Evolutionary conservation across 2,329 filamentous ascomycete genomes (phyloP).

Genomic region (Xylariaceae sp.): DNA sequence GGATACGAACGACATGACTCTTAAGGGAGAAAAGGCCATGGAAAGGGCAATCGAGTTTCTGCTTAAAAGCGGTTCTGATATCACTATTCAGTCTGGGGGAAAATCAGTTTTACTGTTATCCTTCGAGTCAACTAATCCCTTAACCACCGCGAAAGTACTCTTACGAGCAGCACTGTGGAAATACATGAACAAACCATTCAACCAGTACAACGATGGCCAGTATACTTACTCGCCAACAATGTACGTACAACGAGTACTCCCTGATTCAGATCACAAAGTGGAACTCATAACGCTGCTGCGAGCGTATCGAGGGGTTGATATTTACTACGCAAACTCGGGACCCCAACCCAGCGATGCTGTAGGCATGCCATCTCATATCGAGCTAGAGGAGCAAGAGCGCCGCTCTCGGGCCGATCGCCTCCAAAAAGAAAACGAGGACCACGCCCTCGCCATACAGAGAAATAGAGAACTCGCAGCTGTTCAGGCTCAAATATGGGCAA

Average conservation of each 20-base stretch:
- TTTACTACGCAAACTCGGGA: constrained; percentile 51
- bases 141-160: constrained; percentile 53
- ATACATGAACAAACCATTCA: constrained; percentile 56
- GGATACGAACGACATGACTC: constrained; percentile 40
- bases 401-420: constrained; percentile 44
- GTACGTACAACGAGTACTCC: constrained; percentile 51
- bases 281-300: constrained; percentile 46
- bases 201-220: constrained; percentile 48
- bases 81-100: constrained; percentile 51
- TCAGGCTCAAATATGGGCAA: constrained; percentile 47
- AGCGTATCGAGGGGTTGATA: constrained; percentile 49
- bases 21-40: constrained; percentile 49
- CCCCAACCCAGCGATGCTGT: constrained; percentile 51
- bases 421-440: constrained; percentile 46
- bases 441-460: constrained; percentile 44
- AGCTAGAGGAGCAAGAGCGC: constrained; percentile 47
- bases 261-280: constrained; percentile 35
- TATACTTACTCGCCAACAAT: constrained; percentile 62
- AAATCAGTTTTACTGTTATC: constrained; percentile 59
- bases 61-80: constrained; percentile 53
- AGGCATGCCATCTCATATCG: constrained; percentile 49
- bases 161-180: constrained; percentile 64
- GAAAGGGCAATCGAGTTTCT: constrained; percentile 55
- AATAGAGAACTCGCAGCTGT: constrained; percentile 49
- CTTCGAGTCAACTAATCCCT: constrained; percentile 52